phyloP scores from a whole-genome alignment of 257 asterid species.

The Ballota nigra region DNA sequence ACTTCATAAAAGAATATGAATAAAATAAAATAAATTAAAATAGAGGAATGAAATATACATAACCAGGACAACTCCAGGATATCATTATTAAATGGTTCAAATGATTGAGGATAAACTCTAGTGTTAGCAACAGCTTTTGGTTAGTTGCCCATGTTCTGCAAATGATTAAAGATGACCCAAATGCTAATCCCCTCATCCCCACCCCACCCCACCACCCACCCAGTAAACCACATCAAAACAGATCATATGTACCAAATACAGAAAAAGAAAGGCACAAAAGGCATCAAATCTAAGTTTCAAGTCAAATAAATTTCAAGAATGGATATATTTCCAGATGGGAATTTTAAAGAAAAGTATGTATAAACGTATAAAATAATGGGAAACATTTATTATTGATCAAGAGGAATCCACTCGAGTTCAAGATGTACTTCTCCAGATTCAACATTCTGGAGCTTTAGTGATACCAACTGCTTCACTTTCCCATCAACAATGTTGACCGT shows the following conservation, averaged over 20 bases:
- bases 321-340: neutral
- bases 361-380: neutral
- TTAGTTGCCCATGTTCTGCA: no score
- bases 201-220: no score
- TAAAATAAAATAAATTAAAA: no score
- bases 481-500: conserved; percentile 88
- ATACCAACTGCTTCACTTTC: conserved; percentile 69
- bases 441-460: conserved; percentile 83
- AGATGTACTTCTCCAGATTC: conserved; percentile 87
- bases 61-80: no score
- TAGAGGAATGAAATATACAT: no score
- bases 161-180: no score
- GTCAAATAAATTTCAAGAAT: neutral
- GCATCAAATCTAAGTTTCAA: neutral
- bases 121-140: neutral
- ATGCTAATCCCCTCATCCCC: no score
- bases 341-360: no score
- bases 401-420: conserved; percentile 95
- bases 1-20: no score
- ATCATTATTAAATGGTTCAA: neutral
- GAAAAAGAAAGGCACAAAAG: neutral
- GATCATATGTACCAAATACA: neutral
- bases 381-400: conserved; percentile 50
- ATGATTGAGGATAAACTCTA: neutral
- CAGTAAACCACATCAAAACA: neutral